Base-by-base conservation (phyloP, 768 basidiomycete genomes). In the Psilocybe cubensis region DNA sequence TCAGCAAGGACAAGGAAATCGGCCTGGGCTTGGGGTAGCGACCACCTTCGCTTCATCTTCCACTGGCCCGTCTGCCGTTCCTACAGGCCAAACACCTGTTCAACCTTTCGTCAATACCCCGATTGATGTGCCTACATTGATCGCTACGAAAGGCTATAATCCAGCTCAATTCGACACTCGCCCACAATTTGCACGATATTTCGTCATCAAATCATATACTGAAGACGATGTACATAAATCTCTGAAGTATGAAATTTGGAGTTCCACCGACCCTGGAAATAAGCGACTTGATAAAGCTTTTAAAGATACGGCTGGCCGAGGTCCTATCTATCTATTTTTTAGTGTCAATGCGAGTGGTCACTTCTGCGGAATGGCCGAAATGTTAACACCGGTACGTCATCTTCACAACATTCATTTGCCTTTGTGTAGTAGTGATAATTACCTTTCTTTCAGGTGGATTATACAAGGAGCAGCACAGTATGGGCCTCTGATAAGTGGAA, bases 401-500 rank as follows among this genome's bases (percentile, higher is more conserved):
- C 17, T 40, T 24, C 21, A 49, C 23, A n/a, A 4, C 4, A 23
- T 42, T 56, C 12, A 11, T 12, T 21, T 12, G 21, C 25, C 46
- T n/a, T 46, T 43, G 28, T 29, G 54, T 41, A 51, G 14, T 55
- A 24, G 45, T 38, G 25, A 11, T 46, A 24, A n/a, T n/a, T n/a
- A 27, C 4, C 35, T 14, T 21, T 7, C 38, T 59, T 42, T 3
- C 56, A 88, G 83, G 91, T 98, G 33, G 96, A 98, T 70, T 96
- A 98, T 71, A 90, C 91, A 4, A 84, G 90, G 57, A 94, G 93
- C 70, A 95, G 92, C 60, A 98, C 91, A 1, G 97, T 99, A 18
- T 99, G 97, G 97, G 96, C 96, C 1, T 96, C 96, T 29, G 96
- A 98, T 74, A 99, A 99, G 71, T 99, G 97, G 97, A 98, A 99